phyloP scores from a whole-genome alignment of 2,329 filamentous ascomycete species.

The Colletotrichum sp. region DNA sequence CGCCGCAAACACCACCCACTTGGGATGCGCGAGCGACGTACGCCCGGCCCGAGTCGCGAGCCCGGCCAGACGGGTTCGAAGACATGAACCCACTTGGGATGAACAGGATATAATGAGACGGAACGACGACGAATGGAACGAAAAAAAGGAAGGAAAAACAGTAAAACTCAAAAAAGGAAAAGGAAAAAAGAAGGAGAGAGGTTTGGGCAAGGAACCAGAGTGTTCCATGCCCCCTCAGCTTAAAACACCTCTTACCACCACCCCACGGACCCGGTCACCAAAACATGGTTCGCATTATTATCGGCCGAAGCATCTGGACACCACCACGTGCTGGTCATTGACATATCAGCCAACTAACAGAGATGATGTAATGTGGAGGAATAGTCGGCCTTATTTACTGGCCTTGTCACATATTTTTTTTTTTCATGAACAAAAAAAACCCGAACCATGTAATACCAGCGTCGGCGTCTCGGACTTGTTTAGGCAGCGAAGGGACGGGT shows the following conservation, averaged over 20 bases:
- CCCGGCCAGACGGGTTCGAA: conserved; percentile 33
- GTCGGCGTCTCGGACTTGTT: conserved; percentile 21
- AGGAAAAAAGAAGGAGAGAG: background rate
- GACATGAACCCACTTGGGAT: conserved; percentile 61
- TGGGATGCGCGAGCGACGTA: conserved; percentile 51
- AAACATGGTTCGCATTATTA: background rate
- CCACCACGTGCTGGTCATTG: background rate
- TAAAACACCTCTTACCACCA: background rate
- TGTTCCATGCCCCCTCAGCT: background rate
- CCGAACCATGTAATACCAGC: conserved; percentile 14
- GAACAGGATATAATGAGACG: conserved; percentile 53
- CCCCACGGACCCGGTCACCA: background rate
- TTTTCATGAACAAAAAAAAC: background rate
- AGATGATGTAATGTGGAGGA: conserved; percentile 11
- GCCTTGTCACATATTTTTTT: background rate
- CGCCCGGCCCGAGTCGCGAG: conserved; percentile 29
- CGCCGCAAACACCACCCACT: conserved; percentile 42
- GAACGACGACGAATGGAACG: background rate
- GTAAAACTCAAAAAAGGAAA: background rate
- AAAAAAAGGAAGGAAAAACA: background rate
- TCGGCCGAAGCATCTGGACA: background rate
- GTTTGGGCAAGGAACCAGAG: background rate
- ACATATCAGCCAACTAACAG: background rate
- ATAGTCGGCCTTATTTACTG: background rate
- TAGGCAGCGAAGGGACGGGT: conserved; percentile 7